These are phyloP conservation scores for Pseudogymnoascus sp. DNA, from an alignment of 2,329 filamentous ascomycete species.

Conservation along the genomic window DNA sequence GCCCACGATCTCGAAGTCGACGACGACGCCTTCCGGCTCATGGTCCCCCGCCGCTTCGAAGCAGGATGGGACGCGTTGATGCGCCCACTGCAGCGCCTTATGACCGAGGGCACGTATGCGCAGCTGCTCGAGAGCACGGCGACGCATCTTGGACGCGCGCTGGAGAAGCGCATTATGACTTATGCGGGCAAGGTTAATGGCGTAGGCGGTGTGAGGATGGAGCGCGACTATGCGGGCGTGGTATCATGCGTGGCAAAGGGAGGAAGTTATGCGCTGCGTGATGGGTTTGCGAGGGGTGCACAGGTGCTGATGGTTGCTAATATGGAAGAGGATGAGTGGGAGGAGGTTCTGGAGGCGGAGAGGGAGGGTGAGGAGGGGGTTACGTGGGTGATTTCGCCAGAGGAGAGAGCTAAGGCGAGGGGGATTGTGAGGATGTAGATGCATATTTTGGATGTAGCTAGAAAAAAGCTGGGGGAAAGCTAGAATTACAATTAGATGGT, in stretches of 20 bases:
- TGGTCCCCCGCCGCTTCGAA: conserved; percentile 73
- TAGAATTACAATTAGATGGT: neutral
- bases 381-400: conserved; percentile 61
- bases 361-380: conserved; percentile 54
- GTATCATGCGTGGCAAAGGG: conserved; percentile 59
- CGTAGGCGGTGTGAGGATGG: conserved; percentile 72
- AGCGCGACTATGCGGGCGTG: conserved; percentile 74
- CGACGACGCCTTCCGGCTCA: conserved; percentile 48
- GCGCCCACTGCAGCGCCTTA: conserved; percentile 72
- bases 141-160: conserved; percentile 62
- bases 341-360: conserved; percentile 53
- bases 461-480: neutral
- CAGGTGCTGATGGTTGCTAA: conserved; percentile 83
- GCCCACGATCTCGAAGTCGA: conserved; percentile 38
- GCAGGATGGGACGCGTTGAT: conserved; percentile 79
- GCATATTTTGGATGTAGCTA: neutral
- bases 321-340: conserved; percentile 96
- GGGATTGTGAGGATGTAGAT: conserved; percentile 45
- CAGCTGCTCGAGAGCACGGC: conserved; percentile 68
- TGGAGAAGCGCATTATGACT: conserved; percentile 82
- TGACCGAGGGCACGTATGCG: conserved; percentile 70
- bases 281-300: conserved; percentile 64
- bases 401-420: conserved; percentile 67
- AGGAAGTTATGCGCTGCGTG: conserved; percentile 66
- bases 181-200: conserved; percentile 69